phyloP scores from a whole-genome alignment of 441 rosid species.

The Gossypium trilobum region DNA sequence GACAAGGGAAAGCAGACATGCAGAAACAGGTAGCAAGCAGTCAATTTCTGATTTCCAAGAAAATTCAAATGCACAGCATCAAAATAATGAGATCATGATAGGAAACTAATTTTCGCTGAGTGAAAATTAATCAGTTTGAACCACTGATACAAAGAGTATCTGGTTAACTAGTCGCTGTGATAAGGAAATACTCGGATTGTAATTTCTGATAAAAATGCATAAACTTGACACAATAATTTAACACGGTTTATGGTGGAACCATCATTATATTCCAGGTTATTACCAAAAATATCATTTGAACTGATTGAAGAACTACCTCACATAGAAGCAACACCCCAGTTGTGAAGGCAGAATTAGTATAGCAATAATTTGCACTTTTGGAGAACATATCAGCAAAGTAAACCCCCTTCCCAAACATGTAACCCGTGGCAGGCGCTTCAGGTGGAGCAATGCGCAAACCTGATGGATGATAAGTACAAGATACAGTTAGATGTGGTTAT shows the following conservation, averaged over 20 bases:
- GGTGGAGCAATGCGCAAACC: conserved; percentile 93
- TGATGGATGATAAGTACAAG: conserved; percentile 27
- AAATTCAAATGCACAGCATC: conserved; percentile 8
- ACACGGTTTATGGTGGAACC: background rate
- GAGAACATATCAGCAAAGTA: conserved; percentile 98
- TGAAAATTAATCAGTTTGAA: conserved; percentile 7
- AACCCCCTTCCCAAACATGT: conserved; percentile 95
- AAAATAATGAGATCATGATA: background rate
- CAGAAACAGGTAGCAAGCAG: conserved; percentile 8
- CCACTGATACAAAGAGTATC: background rate
- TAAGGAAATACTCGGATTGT: background rate
- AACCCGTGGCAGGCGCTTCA: conserved; percentile 81
- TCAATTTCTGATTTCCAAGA: background rate
- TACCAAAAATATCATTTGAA: background rate
- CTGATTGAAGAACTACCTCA: conserved; percentile 41
- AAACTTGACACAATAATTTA: background rate
- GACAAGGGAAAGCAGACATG: background rate
- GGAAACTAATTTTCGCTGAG: background rate
- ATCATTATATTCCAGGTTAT: background rate
- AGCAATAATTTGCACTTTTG: conserved; percentile 86
- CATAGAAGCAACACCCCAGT: conserved; percentile 78
- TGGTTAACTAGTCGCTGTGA: background rate
- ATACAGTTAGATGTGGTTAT: conserved; percentile 17
- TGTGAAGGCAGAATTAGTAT: conserved; percentile 32
- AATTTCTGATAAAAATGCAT: background rate